Base-by-base conservation (phyloP, 306 rosid species). In the Quercus berberidifolia region DNA sequence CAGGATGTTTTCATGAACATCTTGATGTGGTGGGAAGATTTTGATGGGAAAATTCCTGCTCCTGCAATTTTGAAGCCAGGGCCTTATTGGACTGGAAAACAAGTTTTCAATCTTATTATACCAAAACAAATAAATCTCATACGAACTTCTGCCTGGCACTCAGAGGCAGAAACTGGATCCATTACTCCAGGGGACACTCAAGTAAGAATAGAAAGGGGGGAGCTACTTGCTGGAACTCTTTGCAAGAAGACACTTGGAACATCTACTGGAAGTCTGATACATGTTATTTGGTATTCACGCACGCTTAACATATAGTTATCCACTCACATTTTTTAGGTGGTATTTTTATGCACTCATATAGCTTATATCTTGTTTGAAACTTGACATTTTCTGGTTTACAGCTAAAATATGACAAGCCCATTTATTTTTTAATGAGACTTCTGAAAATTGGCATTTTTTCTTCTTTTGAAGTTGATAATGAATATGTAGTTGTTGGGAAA, bases 11-110 rank as follows among this genome's bases (percentile, higher is more conserved):
- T 95, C 72, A 95, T 95, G 99, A 95, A 95, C 86, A 95, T 90
- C 76, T 86, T 95, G 92, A 95, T 95, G 99, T 95, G 99, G 99
- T 95, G 99, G 99, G 99, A 95, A 83, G 99, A 95, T 83, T 95
- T 93, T 88, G 99, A 95, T 55, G 98, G 99, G 71, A 93, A 95
- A 84, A 88, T 95, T 76, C 99, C 99, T 28, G 87, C 98, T 77
- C 99, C 99, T 59, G 76, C 98, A 65, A 91, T 95, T 81, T 87
- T 91, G 86, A 95, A 95, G 90, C 99, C 99, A 38, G 96, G 92
- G 70, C 99, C 99, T 73, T 78, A 93, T 76, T 95, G 99, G 99
- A 95, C 99, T 30, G 99, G 99, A 76, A 95, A 95, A 73, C 99
- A 95, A 85, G 99, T 95, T 73, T 95, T 95, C 73, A 95, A 95